A percentile compares a stretch with the other conserved stretches of the same genome.
These are phyloP conservation scores for Trametes punicea DNA, from an alignment of 768 basidiomycete species.

Conservation along the genomic window DNA sequence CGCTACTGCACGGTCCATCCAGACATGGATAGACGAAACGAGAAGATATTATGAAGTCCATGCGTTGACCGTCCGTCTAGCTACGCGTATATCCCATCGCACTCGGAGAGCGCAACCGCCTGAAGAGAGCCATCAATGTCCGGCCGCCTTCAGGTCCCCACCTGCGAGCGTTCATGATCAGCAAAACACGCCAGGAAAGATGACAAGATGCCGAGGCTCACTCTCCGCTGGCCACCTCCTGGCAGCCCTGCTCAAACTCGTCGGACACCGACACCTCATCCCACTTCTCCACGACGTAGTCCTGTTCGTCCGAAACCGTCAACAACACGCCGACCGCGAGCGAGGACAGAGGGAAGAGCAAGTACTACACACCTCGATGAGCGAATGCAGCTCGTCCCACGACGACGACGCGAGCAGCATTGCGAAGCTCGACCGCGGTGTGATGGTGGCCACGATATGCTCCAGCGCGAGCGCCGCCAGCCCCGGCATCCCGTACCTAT, in stretches of 20 bases:
- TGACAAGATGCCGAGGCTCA: conserved; percentile 34
- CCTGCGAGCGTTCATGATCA: conserved; percentile 32
- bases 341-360: conserved; percentile 12
- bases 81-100: conserved; percentile 24
- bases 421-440: conserved; percentile 62
- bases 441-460: conserved; percentile 69
- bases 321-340: conserved; percentile 12
- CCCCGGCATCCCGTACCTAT: conserved; percentile 67
- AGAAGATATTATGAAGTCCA: no score
- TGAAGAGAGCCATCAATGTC: conserved; percentile 62
- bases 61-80: no score
- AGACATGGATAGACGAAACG: no score
- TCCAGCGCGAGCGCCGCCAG: conserved; percentile 66
- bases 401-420: conserved; percentile 63
- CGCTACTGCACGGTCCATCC: no score
- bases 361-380: conserved; percentile 59
- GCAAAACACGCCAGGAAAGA: neutral
- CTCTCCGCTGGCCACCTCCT: conserved; percentile 74
- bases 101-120: conserved; percentile 60
- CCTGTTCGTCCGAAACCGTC: conserved; percentile 33
- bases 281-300: conserved; percentile 78
- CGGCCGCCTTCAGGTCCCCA: conserved; percentile 73
- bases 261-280: conserved; percentile 59
- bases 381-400: conserved; percentile 60
- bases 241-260: conserved; percentile 68